These are phyloP conservation scores for Malassezia brasiliensis DNA, from an alignment of 1,284 basidiomycete species.

Conservation along the genomic window DNA sequence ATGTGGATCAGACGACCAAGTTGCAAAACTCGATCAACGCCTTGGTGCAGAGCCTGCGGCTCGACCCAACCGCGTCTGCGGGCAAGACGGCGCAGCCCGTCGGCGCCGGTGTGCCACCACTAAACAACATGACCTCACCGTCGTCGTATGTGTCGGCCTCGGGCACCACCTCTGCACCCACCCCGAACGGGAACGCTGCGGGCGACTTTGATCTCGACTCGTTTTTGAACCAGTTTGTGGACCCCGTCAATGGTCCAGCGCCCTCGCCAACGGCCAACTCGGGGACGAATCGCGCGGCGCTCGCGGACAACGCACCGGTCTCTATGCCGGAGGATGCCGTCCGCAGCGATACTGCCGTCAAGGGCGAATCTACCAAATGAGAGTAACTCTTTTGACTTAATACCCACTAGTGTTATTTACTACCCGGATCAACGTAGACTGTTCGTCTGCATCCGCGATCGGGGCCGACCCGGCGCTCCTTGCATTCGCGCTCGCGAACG, in stretches of 20 bases:
- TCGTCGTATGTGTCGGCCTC: not conserved
- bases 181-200: not conserved
- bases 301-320: not conserved
- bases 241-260: constrained; percentile 13
- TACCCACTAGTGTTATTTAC: no score
- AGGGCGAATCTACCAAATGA: no score
- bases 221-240: constrained; percentile 36
- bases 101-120: not conserved
- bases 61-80: constrained; percentile 48
- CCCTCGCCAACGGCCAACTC: not conserved
- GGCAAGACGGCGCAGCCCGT: not conserved
- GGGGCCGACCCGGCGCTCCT: no score
- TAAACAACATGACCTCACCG: not conserved
- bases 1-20: constrained; percentile 63
- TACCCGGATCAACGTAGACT: no score
- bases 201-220: constrained; percentile 39
- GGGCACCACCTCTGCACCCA: not conserved
- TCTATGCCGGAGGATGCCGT: not conserved
- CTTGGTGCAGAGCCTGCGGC: constrained; percentile 62
- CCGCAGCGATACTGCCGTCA: no score
- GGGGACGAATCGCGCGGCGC: not conserved
- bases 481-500: no score
- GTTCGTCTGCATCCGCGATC: no score
- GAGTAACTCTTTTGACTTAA: no score
- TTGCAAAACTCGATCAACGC: constrained; percentile 64